Evolutionary conservation across 495 filamentous ascomycete genomes (phyloP).

Genomic region (Aspergillus mulundensis): DNA sequence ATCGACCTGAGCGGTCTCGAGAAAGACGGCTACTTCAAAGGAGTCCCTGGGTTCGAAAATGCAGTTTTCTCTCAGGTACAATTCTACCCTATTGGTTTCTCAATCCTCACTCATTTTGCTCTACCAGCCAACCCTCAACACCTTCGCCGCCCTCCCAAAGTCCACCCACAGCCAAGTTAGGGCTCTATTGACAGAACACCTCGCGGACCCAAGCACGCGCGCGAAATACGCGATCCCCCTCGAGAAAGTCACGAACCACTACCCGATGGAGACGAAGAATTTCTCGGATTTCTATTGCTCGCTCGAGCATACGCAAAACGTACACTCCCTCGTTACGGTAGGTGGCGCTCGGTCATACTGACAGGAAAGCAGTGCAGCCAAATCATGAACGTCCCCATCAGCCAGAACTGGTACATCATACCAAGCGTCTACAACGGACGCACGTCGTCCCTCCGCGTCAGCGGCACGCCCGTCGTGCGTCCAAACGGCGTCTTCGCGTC

Average conservation of each 20-base stretch:
- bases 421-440: slow-evolving; percentile 71
- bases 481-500: slow-evolving; percentile 51
- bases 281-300: slow-evolving; percentile 78
- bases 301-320: slow-evolving; percentile 24
- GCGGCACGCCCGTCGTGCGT: slow-evolving; percentile 58
- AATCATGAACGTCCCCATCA: not conserved
- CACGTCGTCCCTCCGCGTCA: slow-evolving; percentile 63
- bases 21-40: slow-evolving; percentile 44
- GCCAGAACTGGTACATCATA: slow-evolving; percentile 12
- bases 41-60: slow-evolving; percentile 9
- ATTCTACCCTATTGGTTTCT: slow-evolving; percentile 1
- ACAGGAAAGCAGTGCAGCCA: slow-evolving; percentile 10
- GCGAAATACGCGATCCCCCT: slow-evolving; percentile 45
- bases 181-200: slow-evolving; percentile 42
- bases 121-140: slow-evolving; percentile 58
- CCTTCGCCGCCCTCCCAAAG: slow-evolving; percentile 65
- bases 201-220: slow-evolving; percentile 46
- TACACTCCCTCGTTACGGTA: too few relatives aligned
- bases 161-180: slow-evolving; percentile 57
- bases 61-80: slow-evolving; percentile 18
- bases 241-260: slow-evolving; percentile 54
- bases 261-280: slow-evolving; percentile 73
- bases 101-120: too few relatives aligned
- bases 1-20: slow-evolving; percentile 61
- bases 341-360: not conserved